Conservation (phyloP, 139 green algal species). For the Picochlorum sp. region DNA sequence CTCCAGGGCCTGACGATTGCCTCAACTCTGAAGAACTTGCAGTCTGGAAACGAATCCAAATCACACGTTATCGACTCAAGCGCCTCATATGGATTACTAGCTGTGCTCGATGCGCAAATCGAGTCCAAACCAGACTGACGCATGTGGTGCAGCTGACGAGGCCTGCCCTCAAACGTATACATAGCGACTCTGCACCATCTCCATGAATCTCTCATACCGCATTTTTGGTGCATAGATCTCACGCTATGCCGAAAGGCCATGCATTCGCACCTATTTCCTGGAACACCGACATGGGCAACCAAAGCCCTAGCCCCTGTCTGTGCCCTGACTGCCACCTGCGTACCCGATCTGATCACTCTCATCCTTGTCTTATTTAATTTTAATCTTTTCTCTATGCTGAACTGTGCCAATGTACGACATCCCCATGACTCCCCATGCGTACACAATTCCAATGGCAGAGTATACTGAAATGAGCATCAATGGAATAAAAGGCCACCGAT, state of each 20-base stretch:
- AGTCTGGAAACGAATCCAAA: constrained; percentile 51
- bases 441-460: constrained; percentile 49
- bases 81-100: constrained; percentile 27
- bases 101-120: not conserved
- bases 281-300: no score
- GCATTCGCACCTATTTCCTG: no score
- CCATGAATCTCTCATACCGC: no score
- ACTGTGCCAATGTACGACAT: not conserved
- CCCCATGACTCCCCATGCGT: constrained; percentile 28
- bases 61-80: constrained; percentile 49
- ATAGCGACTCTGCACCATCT: no score
- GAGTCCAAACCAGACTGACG: not conserved
- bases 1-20: constrained; percentile 73
- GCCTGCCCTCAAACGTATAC: no score
- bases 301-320: no score
- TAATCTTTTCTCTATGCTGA: not conserved
- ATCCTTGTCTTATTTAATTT: not conserved
- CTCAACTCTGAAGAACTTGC: constrained; percentile 73
- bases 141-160: no score
- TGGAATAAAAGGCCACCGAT: constrained; percentile 70
- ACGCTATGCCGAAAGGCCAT: no score
- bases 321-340: no score
- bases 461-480: constrained; percentile 76
- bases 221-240: no score
- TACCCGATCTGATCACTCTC: no score